Evolutionary conservation across 257 asterid genomes (phyloP).

Genomic region (Solanum bulbocastanum): DNA sequence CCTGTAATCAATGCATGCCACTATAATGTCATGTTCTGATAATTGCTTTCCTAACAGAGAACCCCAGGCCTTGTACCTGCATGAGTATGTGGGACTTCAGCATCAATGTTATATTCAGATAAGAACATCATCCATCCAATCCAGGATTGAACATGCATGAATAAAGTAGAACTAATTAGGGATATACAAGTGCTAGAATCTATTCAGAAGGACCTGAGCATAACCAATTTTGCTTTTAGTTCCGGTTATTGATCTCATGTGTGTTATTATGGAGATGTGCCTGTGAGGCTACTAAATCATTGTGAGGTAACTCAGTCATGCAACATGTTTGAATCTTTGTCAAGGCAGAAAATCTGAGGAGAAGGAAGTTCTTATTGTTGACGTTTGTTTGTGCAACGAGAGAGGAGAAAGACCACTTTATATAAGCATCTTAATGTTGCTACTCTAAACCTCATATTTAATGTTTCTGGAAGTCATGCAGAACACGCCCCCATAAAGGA

Average conservation of each 20-base stretch:
- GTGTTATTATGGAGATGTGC: background rate
- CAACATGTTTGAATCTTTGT: background rate
- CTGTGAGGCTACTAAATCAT: background rate
- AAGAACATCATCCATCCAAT: background rate
- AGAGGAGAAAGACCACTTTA: background rate
- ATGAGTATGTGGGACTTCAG: background rate
- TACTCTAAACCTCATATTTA: background rate
- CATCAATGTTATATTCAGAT: background rate
- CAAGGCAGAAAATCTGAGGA: background rate
- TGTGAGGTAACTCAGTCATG: background rate
- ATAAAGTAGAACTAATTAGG: background rate
- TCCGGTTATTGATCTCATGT: background rate
- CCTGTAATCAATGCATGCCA: conserved; percentile 97
- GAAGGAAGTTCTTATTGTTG: background rate
- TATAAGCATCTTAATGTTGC: background rate
- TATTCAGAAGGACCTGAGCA: background rate
- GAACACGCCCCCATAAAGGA: background rate
- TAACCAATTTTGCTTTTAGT: background rate
- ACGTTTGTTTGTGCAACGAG: background rate
- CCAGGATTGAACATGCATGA: background rate
- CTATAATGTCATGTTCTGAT: conserved; percentile 87
- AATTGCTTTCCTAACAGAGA: conserved; percentile 82
- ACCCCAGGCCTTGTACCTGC: conserved; percentile 99
- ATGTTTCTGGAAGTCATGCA: background rate
- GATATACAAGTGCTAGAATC: background rate